These are phyloP conservation scores for Dioscorea dumetorum DNA, from an alignment of 106 monocot genomes.

Conservation along the genomic window DNA sequence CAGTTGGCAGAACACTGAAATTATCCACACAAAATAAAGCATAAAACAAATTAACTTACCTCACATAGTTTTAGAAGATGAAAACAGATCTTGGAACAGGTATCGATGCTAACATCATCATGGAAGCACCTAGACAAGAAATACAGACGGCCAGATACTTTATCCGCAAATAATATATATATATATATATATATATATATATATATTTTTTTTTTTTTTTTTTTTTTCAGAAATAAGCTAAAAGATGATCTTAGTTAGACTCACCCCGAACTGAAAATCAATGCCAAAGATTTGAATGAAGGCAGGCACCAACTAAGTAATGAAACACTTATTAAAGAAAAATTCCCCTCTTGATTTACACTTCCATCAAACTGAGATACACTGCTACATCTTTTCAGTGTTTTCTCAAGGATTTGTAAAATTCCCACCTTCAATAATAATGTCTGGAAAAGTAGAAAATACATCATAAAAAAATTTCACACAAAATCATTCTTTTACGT, in stretches of 20 bases:
- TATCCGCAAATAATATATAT: background rate
- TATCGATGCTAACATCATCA: constrained; percentile 31
- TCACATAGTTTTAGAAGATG: constrained; percentile 64
- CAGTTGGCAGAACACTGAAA: too few species aligned
- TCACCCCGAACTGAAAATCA: constrained; percentile 42
- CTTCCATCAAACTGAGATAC: constrained; percentile 30
- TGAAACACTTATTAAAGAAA: constrained; percentile 18
- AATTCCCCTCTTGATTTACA: constrained; percentile 23
- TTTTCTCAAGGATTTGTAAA: constrained; percentile 29
- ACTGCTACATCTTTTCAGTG: constrained; percentile 37
- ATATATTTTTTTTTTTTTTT: too few species aligned
- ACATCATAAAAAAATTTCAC: background rate
- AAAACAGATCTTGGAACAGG: constrained; percentile 25
- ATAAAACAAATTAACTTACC: constrained; percentile 27
- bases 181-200: too few species aligned
- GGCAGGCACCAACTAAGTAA: constrained; percentile 51
- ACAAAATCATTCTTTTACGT: background rate
- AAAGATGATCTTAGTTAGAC: constrained; percentile 18
- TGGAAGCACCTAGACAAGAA: constrained; percentile 23
- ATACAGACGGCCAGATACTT: background rate
- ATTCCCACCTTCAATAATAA: constrained; percentile 51
- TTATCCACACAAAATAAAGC: background rate
- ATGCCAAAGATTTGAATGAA: constrained; percentile 59
- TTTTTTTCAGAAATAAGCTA: background rate
- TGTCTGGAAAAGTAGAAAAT: constrained; percentile 30